phyloP scores from a whole-genome alignment of 768 basidiomycete genomes.

The Termitomyces sp. region DNA sequence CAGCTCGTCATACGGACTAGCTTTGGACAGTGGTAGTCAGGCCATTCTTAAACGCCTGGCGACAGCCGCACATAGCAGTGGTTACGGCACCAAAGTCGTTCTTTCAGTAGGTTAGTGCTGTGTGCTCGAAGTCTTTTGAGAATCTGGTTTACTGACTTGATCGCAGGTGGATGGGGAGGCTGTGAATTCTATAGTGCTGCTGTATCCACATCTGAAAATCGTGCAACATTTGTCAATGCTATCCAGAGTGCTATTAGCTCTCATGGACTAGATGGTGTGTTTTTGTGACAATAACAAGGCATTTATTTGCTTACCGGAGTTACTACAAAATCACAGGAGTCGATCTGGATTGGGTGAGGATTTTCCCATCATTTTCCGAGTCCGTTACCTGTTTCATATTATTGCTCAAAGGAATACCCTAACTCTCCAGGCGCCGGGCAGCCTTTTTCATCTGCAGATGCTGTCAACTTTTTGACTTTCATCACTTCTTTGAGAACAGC shows the following conservation, averaged over 20 bases:
- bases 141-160: not conserved
- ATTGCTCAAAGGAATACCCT: constrained; percentile 57
- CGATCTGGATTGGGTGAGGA: constrained; percentile 52
- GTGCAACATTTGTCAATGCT: constrained; percentile 52
- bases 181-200: constrained; percentile 59
- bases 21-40: constrained; percentile 45
- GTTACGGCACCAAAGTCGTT: constrained; percentile 56
- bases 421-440: constrained; percentile 59
- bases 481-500: constrained; percentile 49
- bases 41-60: constrained; percentile 54
- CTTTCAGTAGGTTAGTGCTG: constrained; percentile 51
- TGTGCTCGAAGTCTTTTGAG: constrained; percentile 18
- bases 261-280: constrained; percentile 56
- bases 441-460: constrained; percentile 49
- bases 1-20: constrained; percentile 45
- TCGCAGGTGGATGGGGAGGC: constrained; percentile 68
- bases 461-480: constrained; percentile 58
- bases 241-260: constrained; percentile 49
- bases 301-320: not conserved
- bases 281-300: not conserved
- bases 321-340: constrained; percentile 17
- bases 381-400: not conserved
- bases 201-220: constrained; percentile 39
- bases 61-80: constrained; percentile 45
- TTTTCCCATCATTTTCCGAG: not conserved